Evolutionary conservation across 2,329 filamentous ascomycete genomes (phyloP).

Genomic region (Dactylonectria estremocensis): DNA sequence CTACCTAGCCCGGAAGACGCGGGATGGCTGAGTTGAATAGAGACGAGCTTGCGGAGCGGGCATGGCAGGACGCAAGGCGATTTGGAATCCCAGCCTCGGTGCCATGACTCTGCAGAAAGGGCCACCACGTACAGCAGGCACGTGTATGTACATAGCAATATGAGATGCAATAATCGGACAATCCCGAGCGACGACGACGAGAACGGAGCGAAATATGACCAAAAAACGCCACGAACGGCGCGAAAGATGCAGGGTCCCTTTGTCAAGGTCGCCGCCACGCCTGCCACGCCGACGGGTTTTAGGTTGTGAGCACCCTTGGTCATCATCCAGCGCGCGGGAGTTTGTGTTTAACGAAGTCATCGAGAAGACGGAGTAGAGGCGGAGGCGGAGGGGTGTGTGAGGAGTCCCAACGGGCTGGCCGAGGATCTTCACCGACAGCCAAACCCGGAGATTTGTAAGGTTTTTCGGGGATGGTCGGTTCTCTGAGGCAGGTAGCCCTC

Average conservation of each 20-base stretch:
- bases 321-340: background rate
- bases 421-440: background rate
- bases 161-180: conserved; percentile 12
- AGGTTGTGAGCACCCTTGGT: background rate
- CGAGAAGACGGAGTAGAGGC: conserved; percentile 14
- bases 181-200: conserved; percentile 4
- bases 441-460: background rate
- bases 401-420: background rate
- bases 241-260: conserved; percentile 16
- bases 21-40: conserved; percentile 2
- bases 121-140: background rate
- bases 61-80: background rate
- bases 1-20: background rate
- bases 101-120: background rate
- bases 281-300: background rate
- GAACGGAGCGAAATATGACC: conserved; percentile 12
- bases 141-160: background rate
- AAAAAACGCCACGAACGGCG: conserved; percentile 12
- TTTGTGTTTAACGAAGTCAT: conserved; percentile 19
- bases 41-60: background rate
- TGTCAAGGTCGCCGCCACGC: conserved; percentile 4
- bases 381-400: background rate
- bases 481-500: too few species aligned
- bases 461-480: background rate
- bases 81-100: background rate